Evolutionary conservation across 331 rosid genomes (phyloP).

Genomic region (Pyrus hybrid): DNA sequence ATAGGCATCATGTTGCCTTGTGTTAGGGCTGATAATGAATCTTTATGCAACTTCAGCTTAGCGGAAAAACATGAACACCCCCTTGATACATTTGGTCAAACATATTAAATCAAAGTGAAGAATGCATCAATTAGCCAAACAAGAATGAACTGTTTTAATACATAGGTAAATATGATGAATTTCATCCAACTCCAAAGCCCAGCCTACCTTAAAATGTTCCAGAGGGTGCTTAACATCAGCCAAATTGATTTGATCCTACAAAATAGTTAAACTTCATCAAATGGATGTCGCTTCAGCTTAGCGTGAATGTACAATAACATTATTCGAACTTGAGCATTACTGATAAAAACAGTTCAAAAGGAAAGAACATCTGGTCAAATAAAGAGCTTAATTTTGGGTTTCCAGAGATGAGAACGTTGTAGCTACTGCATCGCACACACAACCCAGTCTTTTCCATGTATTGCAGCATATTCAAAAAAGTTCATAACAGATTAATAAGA

Average conservation of each 20-base stretch:
- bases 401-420: not conserved
- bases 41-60: too few species aligned
- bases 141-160: not conserved
- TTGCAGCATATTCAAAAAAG: not conserved
- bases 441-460: not conserved
- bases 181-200: not conserved
- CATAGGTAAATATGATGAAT: slow-evolving; percentile 14
- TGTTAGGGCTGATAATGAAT: too few species aligned
- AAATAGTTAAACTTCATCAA: slow-evolving; percentile 13
- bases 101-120: not conserved
- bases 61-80: not conserved
- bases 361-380: not conserved
- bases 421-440: not conserved
- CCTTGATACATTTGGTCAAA: not conserved
- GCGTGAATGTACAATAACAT: not conserved
- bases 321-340: not conserved
- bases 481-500: slow-evolving; percentile 5
- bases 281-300: not conserved
- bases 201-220: slow-evolving; percentile 72
- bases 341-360: not conserved
- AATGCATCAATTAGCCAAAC: not conserved
- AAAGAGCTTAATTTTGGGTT: not conserved
- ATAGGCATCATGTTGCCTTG: too few species aligned
- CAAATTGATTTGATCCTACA: slow-evolving; percentile 89
- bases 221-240: slow-evolving; percentile 72